phyloP scores from a whole-genome alignment of 805 yeast species.

The Teunomyces kruisii region DNA sequence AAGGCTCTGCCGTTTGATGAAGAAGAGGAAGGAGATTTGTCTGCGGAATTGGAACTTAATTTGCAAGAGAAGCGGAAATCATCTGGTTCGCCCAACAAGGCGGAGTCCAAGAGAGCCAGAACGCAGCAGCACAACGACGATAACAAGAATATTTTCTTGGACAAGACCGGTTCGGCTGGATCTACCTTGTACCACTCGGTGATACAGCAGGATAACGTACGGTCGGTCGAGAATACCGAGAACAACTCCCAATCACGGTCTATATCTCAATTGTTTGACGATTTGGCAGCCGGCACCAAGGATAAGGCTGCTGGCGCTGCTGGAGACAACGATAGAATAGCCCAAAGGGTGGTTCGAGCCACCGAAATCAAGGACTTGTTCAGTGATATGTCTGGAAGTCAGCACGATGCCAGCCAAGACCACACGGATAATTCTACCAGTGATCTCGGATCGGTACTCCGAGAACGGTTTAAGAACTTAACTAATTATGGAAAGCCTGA shows the following conservation, averaged over 20 bases:
- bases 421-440: slow-evolving; percentile 19
- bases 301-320: neutral
- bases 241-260: slow-evolving; percentile 25
- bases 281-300: slow-evolving; percentile 15
- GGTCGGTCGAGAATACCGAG: slow-evolving; percentile 15
- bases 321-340: slow-evolving; percentile 3
- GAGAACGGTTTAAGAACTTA: slow-evolving; percentile 21
- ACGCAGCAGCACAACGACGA: slow-evolving; percentile 11
- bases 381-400: slow-evolving; percentile 9
- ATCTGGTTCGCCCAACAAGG: neutral
- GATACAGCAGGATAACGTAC: slow-evolving; percentile 7
- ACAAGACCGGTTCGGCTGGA: slow-evolving; percentile 21
- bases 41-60: neutral
- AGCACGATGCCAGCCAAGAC: slow-evolving; percentile 8
- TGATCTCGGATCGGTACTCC: slow-evolving; percentile 22
- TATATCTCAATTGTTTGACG: slow-evolving; percentile 34
- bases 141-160: slow-evolving; percentile 36
- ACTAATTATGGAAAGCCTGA: slow-evolving; percentile 12
- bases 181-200: slow-evolving; percentile 35
- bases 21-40: neutral
- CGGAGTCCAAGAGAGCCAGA: neutral
- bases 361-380: slow-evolving; percentile 12
- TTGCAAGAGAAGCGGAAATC: neutral
- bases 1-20: neutral
- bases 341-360: neutral